Evolutionary conservation across 2,329 filamentous ascomycete species (phyloP).

Genomic region (Cladosporium sp.): DNA sequence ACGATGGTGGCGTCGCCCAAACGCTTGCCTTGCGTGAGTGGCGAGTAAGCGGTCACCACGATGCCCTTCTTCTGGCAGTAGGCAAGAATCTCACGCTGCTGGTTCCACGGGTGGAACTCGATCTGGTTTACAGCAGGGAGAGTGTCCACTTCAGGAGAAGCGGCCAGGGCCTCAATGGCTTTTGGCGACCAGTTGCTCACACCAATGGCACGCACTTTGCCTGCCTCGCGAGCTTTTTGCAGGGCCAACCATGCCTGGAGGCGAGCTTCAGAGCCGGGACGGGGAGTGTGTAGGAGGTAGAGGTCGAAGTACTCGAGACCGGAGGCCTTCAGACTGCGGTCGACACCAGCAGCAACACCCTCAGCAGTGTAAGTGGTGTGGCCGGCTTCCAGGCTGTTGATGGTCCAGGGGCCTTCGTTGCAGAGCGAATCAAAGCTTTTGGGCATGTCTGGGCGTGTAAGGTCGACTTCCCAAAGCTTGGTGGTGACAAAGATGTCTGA

Average conservation of each 20-base stretch:
- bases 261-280: conserved; percentile 67
- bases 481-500: conserved; percentile 66
- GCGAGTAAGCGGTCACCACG: conserved; percentile 69
- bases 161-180: conserved; percentile 51
- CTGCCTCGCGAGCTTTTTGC: conserved; percentile 59
- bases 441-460: conserved; percentile 23
- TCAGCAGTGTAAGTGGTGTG: conserved; percentile 39
- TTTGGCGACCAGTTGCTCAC: conserved; percentile 52
- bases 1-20: conserved; percentile 65
- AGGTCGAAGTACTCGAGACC: conserved; percentile 81
- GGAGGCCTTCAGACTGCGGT: conserved; percentile 70
- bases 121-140: conserved; percentile 52
- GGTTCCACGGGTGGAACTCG: conserved; percentile 70
- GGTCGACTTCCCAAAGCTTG: conserved; percentile 41
- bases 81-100: conserved; percentile 70
- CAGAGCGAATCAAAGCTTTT: conserved; percentile 21
- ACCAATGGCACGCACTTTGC: conserved; percentile 52
- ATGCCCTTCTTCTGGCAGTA: conserved; percentile 69
- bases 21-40: conserved; percentile 61
- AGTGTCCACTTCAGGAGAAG: conserved; percentile 17
- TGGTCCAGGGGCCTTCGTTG: conserved; percentile 30
- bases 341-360: conserved; percentile 57
- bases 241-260: conserved; percentile 72
- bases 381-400: conserved; percentile 41
- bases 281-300: conserved; percentile 79